Conservation (phyloP, 495 filamentous ascomycete species). For the Neurospora tetrasperma region DNA sequence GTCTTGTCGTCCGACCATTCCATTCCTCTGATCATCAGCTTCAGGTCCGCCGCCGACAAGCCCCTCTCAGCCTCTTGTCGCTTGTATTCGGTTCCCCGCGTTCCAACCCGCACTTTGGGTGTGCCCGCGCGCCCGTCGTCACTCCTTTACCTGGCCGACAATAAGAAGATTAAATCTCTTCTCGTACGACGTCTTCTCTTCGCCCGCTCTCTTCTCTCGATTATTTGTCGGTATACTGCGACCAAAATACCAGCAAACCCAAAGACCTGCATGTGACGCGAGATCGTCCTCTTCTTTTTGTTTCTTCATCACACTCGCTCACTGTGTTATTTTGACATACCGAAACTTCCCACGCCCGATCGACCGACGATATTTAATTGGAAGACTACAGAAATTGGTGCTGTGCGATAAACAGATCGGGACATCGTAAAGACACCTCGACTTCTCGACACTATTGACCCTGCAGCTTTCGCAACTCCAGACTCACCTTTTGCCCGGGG, state of each 20-base stretch:
- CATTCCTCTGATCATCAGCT: neutral
- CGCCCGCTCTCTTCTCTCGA: neutral
- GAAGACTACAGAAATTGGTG: neutral
- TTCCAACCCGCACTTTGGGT: neutral
- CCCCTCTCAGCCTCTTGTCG: neutral
- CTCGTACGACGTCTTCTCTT: neutral
- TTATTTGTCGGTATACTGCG: neutral
- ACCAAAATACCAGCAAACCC: neutral
- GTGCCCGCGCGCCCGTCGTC: conserved; percentile 3
- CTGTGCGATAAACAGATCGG: neutral
- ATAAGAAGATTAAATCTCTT: neutral
- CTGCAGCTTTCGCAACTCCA: neutral
- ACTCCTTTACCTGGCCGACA: conserved; percentile 2
- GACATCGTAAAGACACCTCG: neutral
- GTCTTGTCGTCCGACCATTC: neutral
- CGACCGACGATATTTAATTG: neutral
- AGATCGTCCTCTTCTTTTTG: neutral
- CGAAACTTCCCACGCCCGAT: neutral
- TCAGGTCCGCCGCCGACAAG: neutral
- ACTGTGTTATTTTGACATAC: neutral
- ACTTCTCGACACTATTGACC: neutral
- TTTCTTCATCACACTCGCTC: neutral
- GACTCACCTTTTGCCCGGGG: neutral
- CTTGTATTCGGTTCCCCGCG: conserved; percentile 2
- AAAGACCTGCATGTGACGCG: neutral